phyloP scores from a whole-genome alignment of 495 filamentous ascomycete species.

The Xylaria acuta region DNA sequence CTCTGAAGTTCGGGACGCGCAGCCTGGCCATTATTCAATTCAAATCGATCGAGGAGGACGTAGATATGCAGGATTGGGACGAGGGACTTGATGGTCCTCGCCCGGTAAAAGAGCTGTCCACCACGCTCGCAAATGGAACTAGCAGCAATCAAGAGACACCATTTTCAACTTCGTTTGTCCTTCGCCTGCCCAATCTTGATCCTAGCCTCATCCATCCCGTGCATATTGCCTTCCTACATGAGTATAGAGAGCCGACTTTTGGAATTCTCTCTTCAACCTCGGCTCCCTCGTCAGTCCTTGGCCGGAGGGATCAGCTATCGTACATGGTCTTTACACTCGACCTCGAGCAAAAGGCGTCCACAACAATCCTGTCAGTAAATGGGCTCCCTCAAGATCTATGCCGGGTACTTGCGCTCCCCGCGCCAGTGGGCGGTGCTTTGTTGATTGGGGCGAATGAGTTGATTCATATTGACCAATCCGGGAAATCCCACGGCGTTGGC shows the following conservation, averaged over 20 bases:
- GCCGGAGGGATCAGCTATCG: slow-evolving; percentile 81
- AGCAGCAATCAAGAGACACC: slow-evolving; percentile 69
- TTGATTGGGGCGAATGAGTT: slow-evolving; percentile 88
- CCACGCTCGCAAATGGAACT: slow-evolving; percentile 60
- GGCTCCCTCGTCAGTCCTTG: slow-evolving; percentile 74
- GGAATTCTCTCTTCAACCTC: slow-evolving; percentile 83
- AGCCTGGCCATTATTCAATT: slow-evolving; percentile 96
- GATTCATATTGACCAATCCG: slow-evolving; percentile 94
- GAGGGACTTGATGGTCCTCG: slow-evolving; percentile 71
- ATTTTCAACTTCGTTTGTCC: slow-evolving; percentile 88
- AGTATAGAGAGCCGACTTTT: slow-evolving; percentile 97
- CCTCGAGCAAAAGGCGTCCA: slow-evolving; percentile 90
- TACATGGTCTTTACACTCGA: slow-evolving; percentile 97
- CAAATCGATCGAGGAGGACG: slow-evolving; percentile 86
- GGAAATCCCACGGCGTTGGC: slow-evolving; percentile 91
- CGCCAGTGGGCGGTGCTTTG: slow-evolving; percentile 85
- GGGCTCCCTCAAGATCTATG: slow-evolving; percentile 90
- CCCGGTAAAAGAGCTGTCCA: slow-evolving; percentile 51
- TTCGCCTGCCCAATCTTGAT: slow-evolving; percentile 85
- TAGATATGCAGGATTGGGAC: slow-evolving; percentile 86
- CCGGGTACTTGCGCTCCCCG: slow-evolving; percentile 80
- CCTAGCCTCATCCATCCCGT: slow-evolving; percentile 84
- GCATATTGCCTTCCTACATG: slow-evolving; percentile 90
- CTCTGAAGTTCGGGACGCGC: slow-evolving; percentile 85
- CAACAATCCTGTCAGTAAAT: slow-evolving; percentile 83